Percentiles rank a stretch among this genome's conserved stretches.
These are phyloP conservation scores for Trichosporon coremiiforme DNA, from an alignment of 1,284 basidiomycete genomes.

Conservation along the genomic window DNA sequence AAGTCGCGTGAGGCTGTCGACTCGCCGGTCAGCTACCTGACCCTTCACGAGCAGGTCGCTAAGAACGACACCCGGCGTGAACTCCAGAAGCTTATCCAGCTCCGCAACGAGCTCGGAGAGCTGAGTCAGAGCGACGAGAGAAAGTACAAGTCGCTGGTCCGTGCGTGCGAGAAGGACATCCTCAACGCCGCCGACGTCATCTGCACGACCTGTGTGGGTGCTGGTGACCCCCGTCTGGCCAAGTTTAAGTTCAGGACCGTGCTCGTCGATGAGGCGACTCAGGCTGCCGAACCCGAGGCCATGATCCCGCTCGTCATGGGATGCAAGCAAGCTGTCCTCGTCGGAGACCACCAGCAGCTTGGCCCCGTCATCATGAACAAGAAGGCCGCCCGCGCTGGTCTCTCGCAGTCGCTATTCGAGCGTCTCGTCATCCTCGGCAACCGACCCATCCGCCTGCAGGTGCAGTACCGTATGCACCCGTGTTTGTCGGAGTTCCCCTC, in stretches of 20 bases:
- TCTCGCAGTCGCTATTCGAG: conserved; percentile 97
- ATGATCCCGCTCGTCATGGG: conserved; percentile 99
- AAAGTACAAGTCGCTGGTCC: conserved; percentile 93
- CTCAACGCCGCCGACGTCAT: conserved; percentile 94
- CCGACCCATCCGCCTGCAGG: conserved; percentile 94
- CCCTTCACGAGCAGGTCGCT: conserved; percentile 95
- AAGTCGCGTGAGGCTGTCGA: conserved; percentile 97
- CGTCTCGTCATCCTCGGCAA: conserved; percentile 93
- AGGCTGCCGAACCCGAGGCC: conserved; percentile 97
- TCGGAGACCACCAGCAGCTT: conserved; percentile 97
- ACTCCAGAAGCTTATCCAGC: conserved; percentile 93
- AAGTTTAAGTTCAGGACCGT: conserved; percentile 98
- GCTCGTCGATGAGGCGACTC: conserved; percentile 97
- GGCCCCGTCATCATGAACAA: conserved; percentile 99
- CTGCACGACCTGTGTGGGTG: conserved; percentile 97
- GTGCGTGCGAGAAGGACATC: conserved; percentile 97
- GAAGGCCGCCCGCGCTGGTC: conserved; percentile 94
- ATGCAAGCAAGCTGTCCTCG: conserved; percentile 97
- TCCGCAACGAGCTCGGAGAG: conserved; percentile 97
- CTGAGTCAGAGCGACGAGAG: conserved; percentile 93
- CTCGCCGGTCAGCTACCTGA: conserved; percentile 88
- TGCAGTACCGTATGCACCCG: conserved; percentile 99
- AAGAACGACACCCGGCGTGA: conserved; percentile 93
- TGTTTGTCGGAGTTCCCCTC: conserved; percentile 98
- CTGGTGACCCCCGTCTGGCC: conserved; percentile 90